Evolutionary conservation across 2,329 filamentous ascomycete genomes (phyloP).

Genomic region (Neonectria coccinea): DNA sequence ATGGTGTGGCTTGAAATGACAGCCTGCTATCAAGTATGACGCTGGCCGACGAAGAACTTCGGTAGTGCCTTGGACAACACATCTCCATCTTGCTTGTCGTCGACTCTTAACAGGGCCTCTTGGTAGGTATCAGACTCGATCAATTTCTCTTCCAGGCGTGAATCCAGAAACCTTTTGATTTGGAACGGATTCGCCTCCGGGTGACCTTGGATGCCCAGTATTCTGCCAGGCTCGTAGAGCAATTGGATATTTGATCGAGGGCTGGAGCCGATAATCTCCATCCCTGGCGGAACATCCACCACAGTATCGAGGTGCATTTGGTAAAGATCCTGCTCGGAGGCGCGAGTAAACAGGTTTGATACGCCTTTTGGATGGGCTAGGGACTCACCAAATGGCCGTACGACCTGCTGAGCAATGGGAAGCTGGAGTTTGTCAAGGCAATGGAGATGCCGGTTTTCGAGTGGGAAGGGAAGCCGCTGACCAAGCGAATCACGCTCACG

Average conservation of each 20-base stretch:
- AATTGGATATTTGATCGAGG: slow-evolving; percentile 6
- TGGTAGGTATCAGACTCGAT: not conserved
- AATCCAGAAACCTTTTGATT: slow-evolving; percentile 5
- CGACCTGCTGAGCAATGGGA: no score
- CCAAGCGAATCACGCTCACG: no score
- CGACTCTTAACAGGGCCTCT: slow-evolving; percentile 3
- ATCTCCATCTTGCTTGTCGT: slow-evolving; percentile 6
- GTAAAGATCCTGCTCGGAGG: not conserved
- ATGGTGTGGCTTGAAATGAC: not conserved
- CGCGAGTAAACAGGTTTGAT: not conserved
- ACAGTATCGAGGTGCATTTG: slow-evolving; percentile 5
- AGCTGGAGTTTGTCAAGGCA: no score
- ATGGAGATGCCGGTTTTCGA: no score
- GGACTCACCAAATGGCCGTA: slow-evolving; percentile 7
- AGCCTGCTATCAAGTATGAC: not conserved
- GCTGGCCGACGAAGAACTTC: not conserved
- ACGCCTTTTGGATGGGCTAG: no score
- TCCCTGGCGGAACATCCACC: not conserved
- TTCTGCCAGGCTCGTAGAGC: slow-evolving; percentile 4
- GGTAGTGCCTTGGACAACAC: slow-evolving; percentile 2
- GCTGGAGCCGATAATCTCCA: slow-evolving; percentile 6
- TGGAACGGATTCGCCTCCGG: slow-evolving; percentile 11
- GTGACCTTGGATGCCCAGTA: slow-evolving; percentile 14
- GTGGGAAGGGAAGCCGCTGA: no score
- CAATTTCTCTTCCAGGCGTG: slow-evolving; percentile 4